Base-by-base conservation (phyloP, 2,329 filamentous ascomycete species). In the Alternaria triticina region DNA sequence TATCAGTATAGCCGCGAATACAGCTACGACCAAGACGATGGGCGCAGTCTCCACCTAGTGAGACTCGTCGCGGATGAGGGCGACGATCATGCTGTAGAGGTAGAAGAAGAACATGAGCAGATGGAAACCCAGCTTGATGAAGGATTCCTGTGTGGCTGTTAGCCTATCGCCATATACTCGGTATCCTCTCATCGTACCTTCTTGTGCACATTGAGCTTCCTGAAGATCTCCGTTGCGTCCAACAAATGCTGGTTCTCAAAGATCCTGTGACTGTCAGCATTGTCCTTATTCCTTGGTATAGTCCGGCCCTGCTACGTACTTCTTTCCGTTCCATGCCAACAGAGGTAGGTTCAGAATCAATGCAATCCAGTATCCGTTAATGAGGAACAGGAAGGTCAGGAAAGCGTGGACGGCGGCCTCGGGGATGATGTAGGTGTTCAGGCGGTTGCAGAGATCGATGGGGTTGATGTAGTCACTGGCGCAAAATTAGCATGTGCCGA, bases 51-150 rank as follows among this genome's bases (percentile, higher is more conserved):
- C 79, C 66, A 59, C 76, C 79, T 72, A 97, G 83, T 94, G 88
- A 64, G 91, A 89, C 84, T 99, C 96, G 82, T 98, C 96, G 78
- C 91, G 90, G 86, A 99, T 99, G 68, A 99, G 88, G 71, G 96
- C 95, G 69, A 97, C 95, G 74, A 96, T 96, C 92, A 96, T 96
- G 90, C 92, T 96, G 88, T 97, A 97, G 61, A 99, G 91, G 85
- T 99, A 99, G 89, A 98, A 99, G 90, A 99, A 99, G 89, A 99
- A 99, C 94, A 99, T 97, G 84, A 99, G 82, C 65, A 99, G 86
- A 83, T 99, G 96, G 87, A 99, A 99, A 60, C 95, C 96, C 46
- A 99, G 92, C 86, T 99, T 99, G 85, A 96, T 90, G 82, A 99
- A 99, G 0, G 96, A 98, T 89, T 99, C 96, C 94, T 97, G 43